phyloP scores from a whole-genome alignment of 805 yeast genomes.

The Wickerhamiella alocasiicola region DNA sequence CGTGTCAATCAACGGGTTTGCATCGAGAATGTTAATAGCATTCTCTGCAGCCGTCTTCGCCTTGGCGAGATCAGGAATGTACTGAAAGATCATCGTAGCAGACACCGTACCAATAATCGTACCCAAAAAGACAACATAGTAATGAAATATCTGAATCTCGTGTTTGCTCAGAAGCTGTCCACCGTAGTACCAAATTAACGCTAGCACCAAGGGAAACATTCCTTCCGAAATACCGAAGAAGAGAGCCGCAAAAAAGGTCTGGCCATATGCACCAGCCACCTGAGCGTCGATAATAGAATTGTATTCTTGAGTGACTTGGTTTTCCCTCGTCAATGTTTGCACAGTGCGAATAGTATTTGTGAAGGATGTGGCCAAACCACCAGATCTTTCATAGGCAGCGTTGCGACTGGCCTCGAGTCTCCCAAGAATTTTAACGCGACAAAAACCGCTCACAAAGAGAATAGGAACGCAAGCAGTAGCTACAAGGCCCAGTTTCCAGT shows the following conservation, averaged over 20 bases:
- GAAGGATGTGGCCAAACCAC: conserved; percentile 23
- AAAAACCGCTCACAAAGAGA: conserved; percentile 21
- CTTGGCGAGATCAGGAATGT: conserved; percentile 34
- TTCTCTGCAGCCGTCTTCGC: conserved; percentile 29
- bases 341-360: conserved; percentile 23
- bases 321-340: conserved; percentile 22
- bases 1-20: conserved; percentile 27
- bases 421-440: conserved; percentile 17
- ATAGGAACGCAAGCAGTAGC: conserved; percentile 19
- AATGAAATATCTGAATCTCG: conserved; percentile 17
- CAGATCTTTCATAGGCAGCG: conserved; percentile 18
- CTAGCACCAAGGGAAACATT: conserved; percentile 19
- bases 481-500: conserved; percentile 24
- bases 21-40: conserved; percentile 25
- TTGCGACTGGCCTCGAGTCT: conserved; percentile 17
- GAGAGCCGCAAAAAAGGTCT: conserved; percentile 15
- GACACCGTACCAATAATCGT: conserved; percentile 12
- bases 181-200: conserved; percentile 25
- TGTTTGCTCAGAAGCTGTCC: conserved; percentile 18
- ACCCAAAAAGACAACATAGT: conserved; percentile 21
- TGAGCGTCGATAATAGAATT: conserved; percentile 11
- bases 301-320: conserved; percentile 19
- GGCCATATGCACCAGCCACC: conserved; percentile 6
- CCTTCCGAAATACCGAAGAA: conserved; percentile 23
- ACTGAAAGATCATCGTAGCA: conserved; percentile 25